Percentiles rank a stretch among this genome's conserved stretches.
Conservation (phyloP, 768 basidiomycete species). For the Suillus ampliporus region DNA sequence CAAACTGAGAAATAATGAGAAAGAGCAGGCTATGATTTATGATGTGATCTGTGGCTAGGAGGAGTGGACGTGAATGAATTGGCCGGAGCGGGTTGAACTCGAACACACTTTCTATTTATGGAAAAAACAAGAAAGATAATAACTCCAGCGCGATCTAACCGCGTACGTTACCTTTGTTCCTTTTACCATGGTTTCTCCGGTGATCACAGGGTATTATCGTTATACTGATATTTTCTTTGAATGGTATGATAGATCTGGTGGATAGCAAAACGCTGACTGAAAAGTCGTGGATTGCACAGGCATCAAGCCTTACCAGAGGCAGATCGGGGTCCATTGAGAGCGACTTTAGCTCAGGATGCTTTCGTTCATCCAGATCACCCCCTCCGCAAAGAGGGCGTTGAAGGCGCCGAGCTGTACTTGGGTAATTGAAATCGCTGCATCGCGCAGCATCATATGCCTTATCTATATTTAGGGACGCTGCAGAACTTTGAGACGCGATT, state of each 20-base stretch:
- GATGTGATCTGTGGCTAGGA: constrained; percentile 5
- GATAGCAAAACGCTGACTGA: background rate
- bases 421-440: constrained; percentile 47
- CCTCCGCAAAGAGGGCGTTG: constrained; percentile 61
- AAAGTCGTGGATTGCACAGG: constrained; percentile 45
- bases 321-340: constrained; percentile 71
- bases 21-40: background rate
- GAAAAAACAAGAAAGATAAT: background rate
- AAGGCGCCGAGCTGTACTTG: constrained; percentile 75
- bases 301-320: constrained; percentile 56
- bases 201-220: constrained; percentile 76
- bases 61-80: background rate
- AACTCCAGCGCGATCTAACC: background rate
- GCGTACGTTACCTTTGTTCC: constrained; percentile 14
- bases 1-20: constrained; percentile 8
- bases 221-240: constrained; percentile 88
- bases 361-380: constrained; percentile 77
- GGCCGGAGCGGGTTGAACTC: background rate
- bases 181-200: constrained; percentile 41
- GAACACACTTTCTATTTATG: constrained; percentile 6
- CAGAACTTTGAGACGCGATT: constrained; percentile 77
- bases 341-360: constrained; percentile 71
- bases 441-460: background rate
- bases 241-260: constrained; percentile 51
- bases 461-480: constrained; percentile 58